Base-by-base conservation (phyloP, 202 grass and related monocot species). In the Alloteropsis angusta region DNA sequence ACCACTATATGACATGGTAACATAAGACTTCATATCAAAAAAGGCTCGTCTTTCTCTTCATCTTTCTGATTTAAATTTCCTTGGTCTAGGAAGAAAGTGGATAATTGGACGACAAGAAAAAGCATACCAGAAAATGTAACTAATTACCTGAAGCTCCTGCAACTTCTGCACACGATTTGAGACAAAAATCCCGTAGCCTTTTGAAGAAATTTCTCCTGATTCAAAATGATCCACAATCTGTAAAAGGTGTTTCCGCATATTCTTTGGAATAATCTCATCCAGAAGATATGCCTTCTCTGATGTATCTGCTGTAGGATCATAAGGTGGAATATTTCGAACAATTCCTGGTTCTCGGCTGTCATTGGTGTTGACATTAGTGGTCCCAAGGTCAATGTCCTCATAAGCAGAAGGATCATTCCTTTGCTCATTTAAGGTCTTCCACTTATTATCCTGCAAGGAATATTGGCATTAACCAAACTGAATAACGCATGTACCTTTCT, bases 101-200 rank as follows among this genome's bases (percentile, higher is more conserved):
- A 25, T 13, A 55, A 9, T 4, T 21, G 16, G 21, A 57, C 15
- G n/a, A n/a, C n/a, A 81, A 52, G 22, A 88, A 68, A 87, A 65
- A 8, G 0, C 9, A 65, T 28, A 55, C 25, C 58, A 0, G 52
- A 52, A 42, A 57, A 12, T 9, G 74, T 23, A 16, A 68, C 7
- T 82, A 69, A 58, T 67, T 77, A 97, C 94, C 94, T 90, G 21
- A 80, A 88, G 79, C 12, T 87, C 67, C 35, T 77, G 41, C 60
- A 93, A 84, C 58, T 90, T 90, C 17, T 93, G 69, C 49, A 91
- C 83, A 55, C 92, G 90, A 54, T 93, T 98, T 50, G 80, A 84
- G 77, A 98, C 92, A 95, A 98, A 98, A 80, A 12, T 80, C 26
- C 87, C 89, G 72, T 98, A 98, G 44, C 71, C 74, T 84, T 88